Conservation (phyloP, 2,329 filamentous ascomycete genomes). For the Aspergillus thermomutatus region DNA sequence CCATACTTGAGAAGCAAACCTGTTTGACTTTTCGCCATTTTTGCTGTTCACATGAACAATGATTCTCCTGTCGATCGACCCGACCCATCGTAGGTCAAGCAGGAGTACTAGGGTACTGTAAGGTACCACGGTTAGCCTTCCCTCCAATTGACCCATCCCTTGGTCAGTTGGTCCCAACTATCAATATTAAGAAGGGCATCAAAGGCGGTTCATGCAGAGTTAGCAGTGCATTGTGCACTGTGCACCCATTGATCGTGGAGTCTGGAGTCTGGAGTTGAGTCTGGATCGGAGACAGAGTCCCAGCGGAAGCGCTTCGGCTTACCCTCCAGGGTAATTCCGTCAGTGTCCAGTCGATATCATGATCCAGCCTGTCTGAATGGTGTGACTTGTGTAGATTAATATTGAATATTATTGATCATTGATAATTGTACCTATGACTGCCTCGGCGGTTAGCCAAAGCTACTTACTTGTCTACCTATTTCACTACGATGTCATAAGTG, state of each 20-base stretch:
- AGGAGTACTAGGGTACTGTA: conserved; percentile 2
- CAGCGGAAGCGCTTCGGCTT: conserved; percentile 25
- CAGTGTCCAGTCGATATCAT: conserved; percentile 4
- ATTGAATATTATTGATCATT: neutral
- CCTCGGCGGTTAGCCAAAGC: neutral
- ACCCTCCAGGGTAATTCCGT: conserved; percentile 29
- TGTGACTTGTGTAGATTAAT: neutral
- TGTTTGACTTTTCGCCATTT: conserved; percentile 15
- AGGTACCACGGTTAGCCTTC: neutral
- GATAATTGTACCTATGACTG: too few relatives aligned
- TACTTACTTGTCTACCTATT: neutral
- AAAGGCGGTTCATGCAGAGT: neutral
- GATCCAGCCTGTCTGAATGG: too few relatives aligned
- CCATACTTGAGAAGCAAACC: neutral
- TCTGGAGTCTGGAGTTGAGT: neutral
- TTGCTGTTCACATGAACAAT: conserved; percentile 33
- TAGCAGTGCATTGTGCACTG: neutral
- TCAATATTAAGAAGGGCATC: neutral
- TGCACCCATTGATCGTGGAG: neutral
- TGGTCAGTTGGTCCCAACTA: neutral
- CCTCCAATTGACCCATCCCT: neutral
- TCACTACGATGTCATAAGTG: conserved; percentile 2
- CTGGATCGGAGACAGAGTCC: neutral
- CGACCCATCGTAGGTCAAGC: conserved; percentile 11
- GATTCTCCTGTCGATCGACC: conserved; percentile 7